phyloP scores from a whole-genome alignment of 768 basidiomycete genomes.

The Lactifluus subvellereus region DNA sequence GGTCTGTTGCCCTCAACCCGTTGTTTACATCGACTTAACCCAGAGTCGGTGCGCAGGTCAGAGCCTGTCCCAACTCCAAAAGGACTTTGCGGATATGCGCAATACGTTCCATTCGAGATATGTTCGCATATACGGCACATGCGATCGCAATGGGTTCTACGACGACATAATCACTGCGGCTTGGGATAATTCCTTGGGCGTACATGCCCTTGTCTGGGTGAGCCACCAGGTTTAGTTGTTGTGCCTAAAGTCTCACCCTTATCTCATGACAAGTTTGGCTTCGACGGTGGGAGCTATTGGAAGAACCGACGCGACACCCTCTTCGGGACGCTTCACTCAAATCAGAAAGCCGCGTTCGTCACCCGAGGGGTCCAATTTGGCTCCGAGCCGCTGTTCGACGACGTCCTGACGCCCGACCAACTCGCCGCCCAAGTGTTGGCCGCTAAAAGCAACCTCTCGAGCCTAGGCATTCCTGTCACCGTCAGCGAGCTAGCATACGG shows the following conservation, averaged over 20 bases:
- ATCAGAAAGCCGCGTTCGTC: conserved; percentile 48
- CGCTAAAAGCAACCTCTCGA: conserved; percentile 45
- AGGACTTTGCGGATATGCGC: conserved; percentile 57
- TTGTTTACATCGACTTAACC: conserved; percentile 5
- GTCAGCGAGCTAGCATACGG: conserved; percentile 39
- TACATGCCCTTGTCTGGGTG: conserved; percentile 73
- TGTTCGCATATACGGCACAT: conserved; percentile 45
- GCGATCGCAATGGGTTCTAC: conserved; percentile 38
- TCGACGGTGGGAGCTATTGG: conserved; percentile 28
- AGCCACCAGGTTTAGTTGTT: conserved; percentile 19
- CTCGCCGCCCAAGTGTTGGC: conserved; percentile 47
- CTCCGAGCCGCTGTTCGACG: conserved; percentile 63
- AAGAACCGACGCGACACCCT: conserved; percentile 28
- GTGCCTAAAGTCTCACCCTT: neutral
- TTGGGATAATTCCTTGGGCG: conserved; percentile 60
- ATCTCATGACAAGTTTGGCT: conserved; percentile 28
- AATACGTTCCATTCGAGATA: conserved; percentile 58
- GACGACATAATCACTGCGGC: conserved; percentile 63
- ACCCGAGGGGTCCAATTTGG: conserved; percentile 66
- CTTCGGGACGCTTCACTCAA: conserved; percentile 28
- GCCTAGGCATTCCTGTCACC: conserved; percentile 58
- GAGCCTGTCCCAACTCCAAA: conserved; percentile 42
- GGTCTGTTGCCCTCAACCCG: conserved; percentile 22
- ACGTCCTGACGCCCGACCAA: conserved; percentile 42
- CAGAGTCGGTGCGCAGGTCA: conserved; percentile 42